Conservation (phyloP, 2,329 filamentous ascomycete species). For the Tympanopsis confertula region DNA sequence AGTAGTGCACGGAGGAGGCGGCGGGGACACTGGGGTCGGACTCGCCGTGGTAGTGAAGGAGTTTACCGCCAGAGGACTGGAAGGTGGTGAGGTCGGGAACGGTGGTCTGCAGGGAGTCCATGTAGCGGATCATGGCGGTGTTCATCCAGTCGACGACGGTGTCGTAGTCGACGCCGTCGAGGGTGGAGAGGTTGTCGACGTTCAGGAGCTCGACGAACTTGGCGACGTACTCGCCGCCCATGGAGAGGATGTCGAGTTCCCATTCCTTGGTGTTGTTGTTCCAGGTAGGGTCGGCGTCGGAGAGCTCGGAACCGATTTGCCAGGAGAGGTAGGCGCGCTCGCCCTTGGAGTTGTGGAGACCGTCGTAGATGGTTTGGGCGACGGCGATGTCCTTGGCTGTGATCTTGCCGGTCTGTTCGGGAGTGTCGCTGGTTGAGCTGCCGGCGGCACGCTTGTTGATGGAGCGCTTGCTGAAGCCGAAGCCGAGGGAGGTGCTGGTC, state of each 20-base stretch:
- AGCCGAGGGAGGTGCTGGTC: conserved; percentile 10
- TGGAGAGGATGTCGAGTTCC: conserved; percentile 17
- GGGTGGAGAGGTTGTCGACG: conserved; percentile 24
- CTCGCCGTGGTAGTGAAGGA: conserved; percentile 47
- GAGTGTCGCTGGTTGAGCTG: conserved; percentile 16
- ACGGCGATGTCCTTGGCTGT: conserved; percentile 20
- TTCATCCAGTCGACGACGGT: conserved; percentile 42
- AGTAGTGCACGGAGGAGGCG: conserved; percentile 41
- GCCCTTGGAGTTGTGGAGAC: conserved; percentile 18
- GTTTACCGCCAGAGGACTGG: conserved; percentile 35
- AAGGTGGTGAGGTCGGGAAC: conserved; percentile 38
- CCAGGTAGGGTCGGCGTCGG: conserved; percentile 17
- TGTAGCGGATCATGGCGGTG: conserved; percentile 31
- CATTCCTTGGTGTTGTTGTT: conserved; percentile 17
- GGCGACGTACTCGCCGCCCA: conserved; percentile 23
- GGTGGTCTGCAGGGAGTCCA: conserved; percentile 39
- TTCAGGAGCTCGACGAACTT: conserved; percentile 26
- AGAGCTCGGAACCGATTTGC: conserved; percentile 17
- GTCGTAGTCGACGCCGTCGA: conserved; percentile 40
- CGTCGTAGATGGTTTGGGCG: conserved; percentile 18
- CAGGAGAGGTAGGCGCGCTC: conserved; percentile 22
- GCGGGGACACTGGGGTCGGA: conserved; percentile 38
- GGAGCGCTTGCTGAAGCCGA: conserved; percentile 10
- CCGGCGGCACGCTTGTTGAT: conserved; percentile 4
- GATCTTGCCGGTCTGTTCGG: conserved; percentile 20